phyloP scores from a whole-genome alignment of 345 rosid genomes.

The Hypericum androsaemum region DNA sequence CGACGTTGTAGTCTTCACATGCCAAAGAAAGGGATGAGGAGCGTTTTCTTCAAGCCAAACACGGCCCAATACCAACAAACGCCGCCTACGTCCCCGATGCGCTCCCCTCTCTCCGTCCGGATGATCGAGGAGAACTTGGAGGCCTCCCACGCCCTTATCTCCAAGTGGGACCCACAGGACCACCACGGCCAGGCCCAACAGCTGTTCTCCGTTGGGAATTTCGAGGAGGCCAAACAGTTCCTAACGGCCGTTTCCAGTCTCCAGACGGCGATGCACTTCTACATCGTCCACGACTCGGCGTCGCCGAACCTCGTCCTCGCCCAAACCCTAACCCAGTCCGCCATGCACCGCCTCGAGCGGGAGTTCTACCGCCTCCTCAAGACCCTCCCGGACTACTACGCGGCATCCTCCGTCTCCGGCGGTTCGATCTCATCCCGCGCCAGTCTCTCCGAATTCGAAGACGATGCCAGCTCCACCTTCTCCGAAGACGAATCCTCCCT shows the following conservation, averaged over 20 bases:
- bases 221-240: constrained; percentile 43
- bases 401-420: constrained; percentile 44
- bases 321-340: constrained; percentile 39
- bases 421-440: constrained; percentile 29
- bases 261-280: constrained; percentile 56
- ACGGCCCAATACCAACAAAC: background rate
- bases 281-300: constrained; percentile 17
- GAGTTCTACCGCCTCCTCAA: constrained; percentile 63
- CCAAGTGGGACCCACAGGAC: constrained; percentile 7
- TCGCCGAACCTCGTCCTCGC: constrained; percentile 49
- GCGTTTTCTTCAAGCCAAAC: too few species aligned
- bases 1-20: too few species aligned
- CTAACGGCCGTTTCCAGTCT: constrained; percentile 34
- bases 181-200: constrained; percentile 1
- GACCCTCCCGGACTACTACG: constrained; percentile 33
- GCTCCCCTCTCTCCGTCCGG: constrained; percentile 13
- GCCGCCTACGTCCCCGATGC: constrained; percentile 1
- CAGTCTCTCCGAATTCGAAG: constrained; percentile 11
- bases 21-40: too few species aligned
- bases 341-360: constrained; percentile 59
- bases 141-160: constrained; percentile 5
- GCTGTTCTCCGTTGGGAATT: constrained; percentile 33
- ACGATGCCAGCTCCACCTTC: constrained; percentile 8
- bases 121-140: constrained; percentile 17
- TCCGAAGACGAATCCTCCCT: constrained; percentile 1